Evolutionary conservation across 805 yeast species (phyloP).

Genomic region (Yamadazyma laniorum): DNA sequence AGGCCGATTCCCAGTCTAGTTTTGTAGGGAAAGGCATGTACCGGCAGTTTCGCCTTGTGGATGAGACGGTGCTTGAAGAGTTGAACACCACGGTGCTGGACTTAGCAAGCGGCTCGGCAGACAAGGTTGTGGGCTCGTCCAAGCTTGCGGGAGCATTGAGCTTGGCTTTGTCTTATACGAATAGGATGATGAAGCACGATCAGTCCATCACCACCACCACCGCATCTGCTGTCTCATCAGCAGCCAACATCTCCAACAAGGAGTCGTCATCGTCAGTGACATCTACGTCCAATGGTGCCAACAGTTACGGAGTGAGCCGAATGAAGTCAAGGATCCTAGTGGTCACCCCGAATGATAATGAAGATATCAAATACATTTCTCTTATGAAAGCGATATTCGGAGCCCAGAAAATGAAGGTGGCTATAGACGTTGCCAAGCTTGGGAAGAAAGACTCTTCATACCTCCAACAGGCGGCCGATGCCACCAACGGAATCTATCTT

Average conservation of each 20-base stretch:
- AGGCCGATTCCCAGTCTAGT: slow-evolving; percentile 9
- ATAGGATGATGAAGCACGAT: slow-evolving; percentile 56
- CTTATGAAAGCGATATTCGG: slow-evolving; percentile 95
- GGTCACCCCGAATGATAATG: slow-evolving; percentile 73
- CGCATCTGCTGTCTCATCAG: slow-evolving; percentile 42
- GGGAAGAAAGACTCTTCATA: slow-evolving; percentile 66
- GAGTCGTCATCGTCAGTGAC: slow-evolving; percentile 13
- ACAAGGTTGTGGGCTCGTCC: slow-evolving; percentile 15
- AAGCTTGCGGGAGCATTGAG: slow-evolving; percentile 74
- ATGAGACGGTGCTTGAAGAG: slow-evolving; percentile 65
- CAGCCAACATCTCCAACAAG: slow-evolving; percentile 25
- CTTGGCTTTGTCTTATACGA: slow-evolving; percentile 76
- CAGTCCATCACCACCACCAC: slow-evolving; percentile 44
- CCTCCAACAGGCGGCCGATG: slow-evolving; percentile 93
- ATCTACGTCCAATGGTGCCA: slow-evolving; percentile 11
- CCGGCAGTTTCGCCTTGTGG: slow-evolving; percentile 77
- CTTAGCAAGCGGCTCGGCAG: slow-evolving; percentile 16
- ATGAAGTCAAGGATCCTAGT: slow-evolving; percentile 43
- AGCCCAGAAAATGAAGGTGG: slow-evolving; percentile 86
- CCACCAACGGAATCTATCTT: slow-evolving; percentile 87
- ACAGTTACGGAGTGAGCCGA: slow-evolving; percentile 22
- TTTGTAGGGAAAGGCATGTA: slow-evolving; percentile 64
- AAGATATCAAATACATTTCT: slow-evolving; percentile 80
- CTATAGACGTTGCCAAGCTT: slow-evolving; percentile 87
- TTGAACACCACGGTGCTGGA: slow-evolving; percentile 38